phyloP scores from a whole-genome alignment of 352 stramenopile species.

The Globisporangium emineosum region DNA sequence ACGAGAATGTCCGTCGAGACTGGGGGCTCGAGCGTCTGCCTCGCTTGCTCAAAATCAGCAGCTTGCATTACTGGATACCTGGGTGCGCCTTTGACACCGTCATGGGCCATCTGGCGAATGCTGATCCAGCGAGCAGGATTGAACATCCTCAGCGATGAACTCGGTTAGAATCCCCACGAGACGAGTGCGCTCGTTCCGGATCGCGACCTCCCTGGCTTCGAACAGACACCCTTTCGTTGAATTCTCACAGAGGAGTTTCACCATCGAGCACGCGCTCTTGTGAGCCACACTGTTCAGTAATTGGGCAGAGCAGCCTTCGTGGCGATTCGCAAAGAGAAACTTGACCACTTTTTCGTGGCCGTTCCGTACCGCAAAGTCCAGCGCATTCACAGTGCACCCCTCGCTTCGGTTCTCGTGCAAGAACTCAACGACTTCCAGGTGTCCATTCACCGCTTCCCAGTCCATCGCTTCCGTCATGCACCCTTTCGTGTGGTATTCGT shows the following conservation, averaged over 20 bases:
- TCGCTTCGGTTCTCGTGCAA: constrained; percentile 6
- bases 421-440: not conserved
- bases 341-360: not conserved
- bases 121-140: constrained; percentile 5
- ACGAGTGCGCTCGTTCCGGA: not conserved
- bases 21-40: not conserved
- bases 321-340: not conserved
- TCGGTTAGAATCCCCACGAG: not conserved
- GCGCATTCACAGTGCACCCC: not conserved
- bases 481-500: not conserved
- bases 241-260: not conserved
- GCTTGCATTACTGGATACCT: not conserved
- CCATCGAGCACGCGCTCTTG: not conserved
- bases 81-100: not conserved
- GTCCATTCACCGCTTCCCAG: not conserved
- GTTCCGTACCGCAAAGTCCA: not conserved
- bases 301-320: not conserved
- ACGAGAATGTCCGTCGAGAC: not conserved
- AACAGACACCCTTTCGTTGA: not conserved
- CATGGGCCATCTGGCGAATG: not conserved
- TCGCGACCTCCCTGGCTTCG: not conserved
- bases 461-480: constrained; percentile 8
- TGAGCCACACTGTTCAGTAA: not conserved
- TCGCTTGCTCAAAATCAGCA: not conserved
- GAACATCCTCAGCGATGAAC: not conserved